Percentiles rank a stretch among this genome's conserved stretches.
phyloP scores from a whole-genome alignment of 352 stramenopile genomes.

The Globisporangium lucens region DNA sequence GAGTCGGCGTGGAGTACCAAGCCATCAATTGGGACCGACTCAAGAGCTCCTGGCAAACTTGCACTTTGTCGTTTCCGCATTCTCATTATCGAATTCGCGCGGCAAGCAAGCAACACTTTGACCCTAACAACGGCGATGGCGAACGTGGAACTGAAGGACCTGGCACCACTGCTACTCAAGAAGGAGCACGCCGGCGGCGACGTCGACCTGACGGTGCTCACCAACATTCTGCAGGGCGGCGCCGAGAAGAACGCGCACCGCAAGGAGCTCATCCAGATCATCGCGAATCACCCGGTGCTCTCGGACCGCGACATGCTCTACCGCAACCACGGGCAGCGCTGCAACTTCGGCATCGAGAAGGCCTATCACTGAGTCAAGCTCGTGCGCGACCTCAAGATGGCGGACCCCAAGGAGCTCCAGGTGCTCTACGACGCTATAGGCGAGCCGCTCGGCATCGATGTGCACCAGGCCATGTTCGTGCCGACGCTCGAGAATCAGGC shows the following conservation, averaged over 20 bases:
- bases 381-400: constrained; percentile 28
- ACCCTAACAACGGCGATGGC: too few relatives aligned
- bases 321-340: constrained; percentile 40
- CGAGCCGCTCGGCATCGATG: constrained; percentile 41
- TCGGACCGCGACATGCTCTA: constrained; percentile 41
- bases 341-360: constrained; percentile 29
- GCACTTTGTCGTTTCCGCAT: too few relatives aligned
- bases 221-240: constrained; percentile 13
- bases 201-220: constrained; percentile 15
- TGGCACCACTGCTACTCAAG: constrained; percentile 19
- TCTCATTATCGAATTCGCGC: too few relatives aligned
- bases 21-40: too few relatives aligned
- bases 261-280: constrained; percentile 15
- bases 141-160: constrained; percentile 17
- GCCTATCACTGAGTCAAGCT: constrained; percentile 37
- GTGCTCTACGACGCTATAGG: constrained; percentile 41
- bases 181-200: constrained; percentile 21
- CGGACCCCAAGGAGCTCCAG: constrained; percentile 29
- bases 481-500: constrained; percentile 69
- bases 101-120: too few relatives aligned
- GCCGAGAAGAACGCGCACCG: constrained; percentile 12
- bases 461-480: constrained; percentile 66
- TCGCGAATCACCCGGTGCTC: constrained; percentile 34
- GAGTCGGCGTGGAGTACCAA: too few relatives aligned
- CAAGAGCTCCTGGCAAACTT: too few relatives aligned